Base-by-base conservation (phyloP, 2,329 filamentous ascomycete genomes). In the Mycosphaerella sp. region DNA sequence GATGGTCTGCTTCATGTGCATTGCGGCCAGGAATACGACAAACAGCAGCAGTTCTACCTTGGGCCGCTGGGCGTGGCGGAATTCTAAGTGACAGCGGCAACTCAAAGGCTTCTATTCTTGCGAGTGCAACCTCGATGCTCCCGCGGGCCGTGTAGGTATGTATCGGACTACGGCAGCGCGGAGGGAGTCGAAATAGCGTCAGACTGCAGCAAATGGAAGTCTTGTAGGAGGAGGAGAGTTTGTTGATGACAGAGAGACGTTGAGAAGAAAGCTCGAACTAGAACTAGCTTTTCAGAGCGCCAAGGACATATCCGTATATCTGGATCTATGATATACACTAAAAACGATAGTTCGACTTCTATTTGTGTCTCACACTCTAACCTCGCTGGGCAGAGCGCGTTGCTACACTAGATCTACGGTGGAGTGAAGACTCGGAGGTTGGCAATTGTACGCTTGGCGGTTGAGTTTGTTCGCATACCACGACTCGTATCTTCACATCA, bases 81-180 rank as follows among this genome's bases (percentile, higher is more conserved):
- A n/a, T 21, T 2, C 3, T 13, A n/a, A n/a, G 39, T 41, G 16
- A 41, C 9, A 41, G 17, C 39, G 16, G 39, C 39, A 17, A 41
- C 39, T 41, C 21, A 41, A 41, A 41, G 39, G 8, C 10, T 41
- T 41, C 39, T 41, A 41, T 41, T 41, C 39, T 17, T 41, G 39
- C 39, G 17, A 41, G 39, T 41, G 39, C 18, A 41, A 41, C 39
- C 10, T 41, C 17, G 17, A 17, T 21, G 39, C 39, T 18, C 39
- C 16, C 39, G 39, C 39, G 39, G 18, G n/a, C n/a, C n/a, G n/a
- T n/a, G n/a, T n/a, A n/a, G n/a, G n/a, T n/a, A n/a, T n/a, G 21
- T 41, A 25, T 17, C 14, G 17, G 8, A 7, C 14, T 14, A 21
- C 14, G 6, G 36, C 36, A 39, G 36, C 14, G 17, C 14, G 17